Conservation (phyloP, 2,329 filamentous ascomycete species). For the Calonectria pseudoreteaudii region DNA sequence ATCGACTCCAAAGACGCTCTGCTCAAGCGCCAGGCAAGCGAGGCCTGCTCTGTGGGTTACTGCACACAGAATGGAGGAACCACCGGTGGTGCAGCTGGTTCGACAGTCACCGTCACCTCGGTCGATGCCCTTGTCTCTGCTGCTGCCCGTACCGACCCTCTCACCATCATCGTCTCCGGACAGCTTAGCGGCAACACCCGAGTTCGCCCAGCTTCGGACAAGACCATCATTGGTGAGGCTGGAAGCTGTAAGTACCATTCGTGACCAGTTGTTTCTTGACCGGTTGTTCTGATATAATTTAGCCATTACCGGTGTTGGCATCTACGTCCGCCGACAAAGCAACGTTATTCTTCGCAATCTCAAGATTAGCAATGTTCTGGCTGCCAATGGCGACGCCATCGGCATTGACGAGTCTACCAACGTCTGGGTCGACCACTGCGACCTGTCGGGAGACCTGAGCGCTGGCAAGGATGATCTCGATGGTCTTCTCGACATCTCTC, state of each 20-base stretch:
- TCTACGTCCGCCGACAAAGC: slow-evolving; percentile 62
- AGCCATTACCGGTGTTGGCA: slow-evolving; percentile 59
- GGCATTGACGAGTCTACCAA: slow-evolving; percentile 68
- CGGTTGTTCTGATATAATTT: background rate
- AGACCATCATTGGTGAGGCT: slow-evolving; percentile 56
- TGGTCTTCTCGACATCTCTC: slow-evolving; percentile 72
- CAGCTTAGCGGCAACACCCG: slow-evolving; percentile 40
- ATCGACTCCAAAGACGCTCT: slow-evolving; percentile 25
- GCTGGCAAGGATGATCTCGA: slow-evolving; percentile 78
- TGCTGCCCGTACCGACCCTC: slow-evolving; percentile 39
- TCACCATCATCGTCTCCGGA: slow-evolving; percentile 46
- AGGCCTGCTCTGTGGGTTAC: slow-evolving; percentile 53
- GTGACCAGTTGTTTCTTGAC: accelerated
- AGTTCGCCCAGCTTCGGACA: slow-evolving; percentile 51
- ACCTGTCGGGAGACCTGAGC: slow-evolving; percentile 70
- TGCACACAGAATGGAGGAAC: slow-evolving; percentile 49
- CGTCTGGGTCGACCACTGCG: slow-evolving; percentile 76
- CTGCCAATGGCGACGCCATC: slow-evolving; percentile 69
- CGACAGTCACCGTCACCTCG: slow-evolving; percentile 44
- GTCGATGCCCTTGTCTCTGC: slow-evolving; percentile 43
- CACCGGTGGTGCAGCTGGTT: slow-evolving; percentile 44
- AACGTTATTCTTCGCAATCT: slow-evolving; percentile 75
- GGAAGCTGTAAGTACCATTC: slow-evolving; percentile 33
- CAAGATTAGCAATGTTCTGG: slow-evolving; percentile 66
- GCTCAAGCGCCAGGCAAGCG: slow-evolving; percentile 59